These are phyloP conservation scores for Macrolepiota albuminosa DNA, from an alignment of 768 basidiomycete genomes.

Conservation along the genomic window DNA sequence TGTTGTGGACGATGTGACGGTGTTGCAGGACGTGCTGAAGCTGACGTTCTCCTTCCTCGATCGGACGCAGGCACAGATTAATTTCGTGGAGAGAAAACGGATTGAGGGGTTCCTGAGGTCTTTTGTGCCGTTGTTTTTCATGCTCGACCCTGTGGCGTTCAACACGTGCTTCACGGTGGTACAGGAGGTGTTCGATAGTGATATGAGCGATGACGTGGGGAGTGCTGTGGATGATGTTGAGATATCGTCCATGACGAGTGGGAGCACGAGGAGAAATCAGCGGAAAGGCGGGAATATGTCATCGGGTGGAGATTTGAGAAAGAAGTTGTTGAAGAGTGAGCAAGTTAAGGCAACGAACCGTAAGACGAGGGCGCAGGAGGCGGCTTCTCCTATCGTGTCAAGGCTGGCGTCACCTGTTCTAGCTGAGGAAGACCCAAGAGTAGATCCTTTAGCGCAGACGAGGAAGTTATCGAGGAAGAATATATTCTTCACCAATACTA, in stretches of 20 bases:
- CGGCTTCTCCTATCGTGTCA: conserved; percentile 47
- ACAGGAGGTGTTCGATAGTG: conserved; percentile 52
- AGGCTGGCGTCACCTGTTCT: conserved; percentile 59
- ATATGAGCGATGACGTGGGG: conserved; percentile 51
- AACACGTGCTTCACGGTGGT: conserved; percentile 63
- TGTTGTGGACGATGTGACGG: conserved; percentile 63
- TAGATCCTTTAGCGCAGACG: conserved; percentile 26
- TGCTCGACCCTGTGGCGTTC: conserved; percentile 65
- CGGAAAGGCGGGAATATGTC: conserved; percentile 24
- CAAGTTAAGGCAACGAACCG: conserved; percentile 67
- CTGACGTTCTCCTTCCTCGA: conserved; percentile 89
- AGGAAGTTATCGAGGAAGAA: conserved; percentile 34
- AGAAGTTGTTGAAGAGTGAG: conserved; percentile 78
- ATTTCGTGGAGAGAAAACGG: conserved; percentile 65
- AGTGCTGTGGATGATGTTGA: conserved; percentile 33
- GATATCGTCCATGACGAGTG: conserved; percentile 34
- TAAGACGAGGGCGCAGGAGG: conserved; percentile 51
- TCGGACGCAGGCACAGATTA: conserved; percentile 74
- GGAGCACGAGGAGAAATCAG: conserved; percentile 27
- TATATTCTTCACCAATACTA: conserved; percentile 85
- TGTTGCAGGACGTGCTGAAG: conserved; percentile 85
- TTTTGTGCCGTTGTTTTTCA: conserved; percentile 73
- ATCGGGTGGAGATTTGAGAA: conserved; percentile 61
- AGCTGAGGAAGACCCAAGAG: conserved; percentile 36
- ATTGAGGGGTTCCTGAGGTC: conserved; percentile 81